Conservation (phyloP, 2,329 filamentous ascomycete genomes). For the Sporothrix schenckii region DNA sequence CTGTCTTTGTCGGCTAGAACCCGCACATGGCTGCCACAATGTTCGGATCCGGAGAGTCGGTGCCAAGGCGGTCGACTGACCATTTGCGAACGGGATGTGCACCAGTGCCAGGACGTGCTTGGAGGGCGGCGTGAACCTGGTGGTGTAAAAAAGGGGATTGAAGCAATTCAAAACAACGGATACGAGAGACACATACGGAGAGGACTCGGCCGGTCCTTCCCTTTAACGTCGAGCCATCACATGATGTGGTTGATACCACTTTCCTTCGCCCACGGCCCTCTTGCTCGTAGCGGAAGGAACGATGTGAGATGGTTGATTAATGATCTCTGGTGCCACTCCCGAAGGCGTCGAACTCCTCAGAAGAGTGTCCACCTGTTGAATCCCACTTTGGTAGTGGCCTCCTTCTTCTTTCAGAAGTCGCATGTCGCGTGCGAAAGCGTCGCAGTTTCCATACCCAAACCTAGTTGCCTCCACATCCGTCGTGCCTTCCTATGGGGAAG, state of each 20-base stretch:
- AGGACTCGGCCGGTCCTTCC: constrained; percentile 11
- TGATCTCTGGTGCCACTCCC: not conserved
- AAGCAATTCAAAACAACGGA: not conserved
- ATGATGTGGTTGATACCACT: constrained; percentile 10
- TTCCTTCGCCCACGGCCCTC: not conserved
- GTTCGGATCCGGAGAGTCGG: constrained; percentile 22
- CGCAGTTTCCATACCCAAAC: not conserved
- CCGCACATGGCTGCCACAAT: constrained; percentile 11
- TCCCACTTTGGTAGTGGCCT: constrained; percentile 10
- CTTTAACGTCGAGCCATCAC: not conserved
- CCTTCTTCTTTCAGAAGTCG: constrained; percentile 14
- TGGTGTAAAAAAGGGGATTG: not conserved
- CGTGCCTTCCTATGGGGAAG: constrained; percentile 9
- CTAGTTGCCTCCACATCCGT: constrained; percentile 1
- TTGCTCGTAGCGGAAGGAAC: not conserved
- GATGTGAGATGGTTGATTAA: constrained; percentile 7
- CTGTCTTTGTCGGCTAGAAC: constrained; percentile 7
- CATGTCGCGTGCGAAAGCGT: not conserved
- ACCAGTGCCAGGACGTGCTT: not conserved
- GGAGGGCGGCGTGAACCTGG: not conserved
- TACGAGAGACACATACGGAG: not conserved
- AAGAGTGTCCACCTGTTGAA: not conserved
- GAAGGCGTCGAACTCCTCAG: constrained; percentile 5
- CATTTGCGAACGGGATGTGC: not conserved
- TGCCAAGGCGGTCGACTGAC: not conserved